Evolutionary conservation across 1,284 basidiomycete species (phyloP).

Genomic region (Sanghuangporus weigelae): DNA sequence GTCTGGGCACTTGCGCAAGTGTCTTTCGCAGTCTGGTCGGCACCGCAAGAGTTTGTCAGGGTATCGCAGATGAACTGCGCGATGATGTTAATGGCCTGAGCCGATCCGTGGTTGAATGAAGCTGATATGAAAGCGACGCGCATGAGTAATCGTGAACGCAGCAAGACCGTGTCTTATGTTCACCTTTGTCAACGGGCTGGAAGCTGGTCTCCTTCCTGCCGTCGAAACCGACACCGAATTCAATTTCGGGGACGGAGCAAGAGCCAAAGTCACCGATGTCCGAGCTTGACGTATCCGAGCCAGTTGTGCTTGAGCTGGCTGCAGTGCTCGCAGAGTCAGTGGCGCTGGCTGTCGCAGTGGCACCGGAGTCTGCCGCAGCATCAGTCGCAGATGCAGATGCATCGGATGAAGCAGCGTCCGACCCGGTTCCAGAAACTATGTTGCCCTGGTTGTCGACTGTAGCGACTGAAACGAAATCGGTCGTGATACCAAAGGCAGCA

Average conservation of each 20-base stretch:
- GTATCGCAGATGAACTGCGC: conserved; percentile 52
- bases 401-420: conserved; percentile 15
- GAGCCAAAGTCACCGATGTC: conserved; percentile 48
- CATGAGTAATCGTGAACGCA: conserved; percentile 6
- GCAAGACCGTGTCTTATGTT: conserved; percentile 17
- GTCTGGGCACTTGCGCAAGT: conserved; percentile 40
- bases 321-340: conserved; percentile 19
- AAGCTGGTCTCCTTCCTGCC: conserved; percentile 53
- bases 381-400: conserved; percentile 17
- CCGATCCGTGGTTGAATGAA: conserved; percentile 49
- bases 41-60: conserved; percentile 44
- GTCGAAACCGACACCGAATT: conserved; percentile 56
- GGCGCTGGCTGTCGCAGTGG: neutral
- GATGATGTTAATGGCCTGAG: conserved; percentile 48
- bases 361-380: conserved; percentile 2
- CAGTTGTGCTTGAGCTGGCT: conserved; percentile 23
- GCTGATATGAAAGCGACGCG: conserved; percentile 23
- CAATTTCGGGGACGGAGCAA: conserved; percentile 53
- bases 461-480: conserved; percentile 35
- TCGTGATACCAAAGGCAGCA: conserved; percentile 44
- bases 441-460: conserved; percentile 36
- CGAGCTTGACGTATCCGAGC: conserved; percentile 22
- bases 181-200: conserved; percentile 40
- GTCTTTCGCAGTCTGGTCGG: conserved; percentile 44
- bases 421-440: conserved; percentile 25